Percentiles rank a stretch among this genome's conserved stretches.
Conservation (phyloP, 148 eudicot genomes). For the Agrostemma githago region DNA sequence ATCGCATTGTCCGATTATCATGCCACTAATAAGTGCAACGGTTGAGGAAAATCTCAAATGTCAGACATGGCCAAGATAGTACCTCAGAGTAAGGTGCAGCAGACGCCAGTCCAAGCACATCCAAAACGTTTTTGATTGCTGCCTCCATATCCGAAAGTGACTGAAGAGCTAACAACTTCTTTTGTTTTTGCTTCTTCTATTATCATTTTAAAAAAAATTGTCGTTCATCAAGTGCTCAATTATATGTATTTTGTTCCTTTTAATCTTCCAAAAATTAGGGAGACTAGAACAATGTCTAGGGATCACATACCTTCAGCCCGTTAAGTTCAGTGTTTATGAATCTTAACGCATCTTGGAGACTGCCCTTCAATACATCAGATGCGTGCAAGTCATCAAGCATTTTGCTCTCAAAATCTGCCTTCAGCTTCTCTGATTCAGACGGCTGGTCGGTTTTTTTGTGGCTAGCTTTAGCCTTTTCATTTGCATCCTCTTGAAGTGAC, state of each 20-base stretch:
- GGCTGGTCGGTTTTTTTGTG: slow-evolving; percentile 31
- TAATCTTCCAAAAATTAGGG: too few species aligned
- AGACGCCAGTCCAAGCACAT: slow-evolving; percentile 65
- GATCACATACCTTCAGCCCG: slow-evolving; percentile 26
- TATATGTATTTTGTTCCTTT: neutral
- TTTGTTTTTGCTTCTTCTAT: slow-evolving; percentile 68
- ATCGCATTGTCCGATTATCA: too few species aligned
- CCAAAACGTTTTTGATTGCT: slow-evolving; percentile 47
- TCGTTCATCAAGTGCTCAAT: neutral
- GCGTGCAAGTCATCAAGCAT: slow-evolving; percentile 81
- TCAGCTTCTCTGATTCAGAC: slow-evolving; percentile 36
- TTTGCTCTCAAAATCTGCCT: slow-evolving; percentile 45
- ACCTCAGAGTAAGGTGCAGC: slow-evolving; percentile 62
- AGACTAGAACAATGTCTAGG: neutral
- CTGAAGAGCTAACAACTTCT: slow-evolving; percentile 39
- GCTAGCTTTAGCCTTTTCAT: slow-evolving; percentile 30
- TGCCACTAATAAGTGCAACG: neutral
- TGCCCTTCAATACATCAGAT: slow-evolving; percentile 47
- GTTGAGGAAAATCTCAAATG: neutral
- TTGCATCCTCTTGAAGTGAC: slow-evolving; percentile 26
- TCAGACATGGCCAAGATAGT: neutral
- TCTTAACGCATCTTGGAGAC: slow-evolving; percentile 59
- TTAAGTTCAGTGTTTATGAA: slow-evolving; percentile 45
- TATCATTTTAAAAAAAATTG: slow-evolving; percentile 17
- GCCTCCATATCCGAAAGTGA: slow-evolving; percentile 49